phyloP scores from a whole-genome alignment of 352 stramenopile genomes.

The Phytophthora ramorum region DNA sequence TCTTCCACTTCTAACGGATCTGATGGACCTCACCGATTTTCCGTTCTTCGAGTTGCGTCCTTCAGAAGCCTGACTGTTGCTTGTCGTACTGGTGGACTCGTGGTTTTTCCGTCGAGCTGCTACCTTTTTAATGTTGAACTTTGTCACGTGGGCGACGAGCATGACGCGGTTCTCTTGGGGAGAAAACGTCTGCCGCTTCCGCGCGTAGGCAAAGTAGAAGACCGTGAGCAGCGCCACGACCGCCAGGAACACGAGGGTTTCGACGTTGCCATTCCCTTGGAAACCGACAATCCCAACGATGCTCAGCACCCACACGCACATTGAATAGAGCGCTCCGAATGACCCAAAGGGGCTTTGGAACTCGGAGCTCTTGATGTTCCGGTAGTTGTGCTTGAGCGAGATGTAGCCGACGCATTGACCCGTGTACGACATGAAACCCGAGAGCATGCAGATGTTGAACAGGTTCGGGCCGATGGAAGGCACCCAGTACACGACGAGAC shows the following conservation, averaged over 20 bases:
- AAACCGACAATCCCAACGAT: constrained; percentile 36
- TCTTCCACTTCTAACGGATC: constrained; percentile 12
- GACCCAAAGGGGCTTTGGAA: constrained; percentile 52
- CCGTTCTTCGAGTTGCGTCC: constrained; percentile 5
- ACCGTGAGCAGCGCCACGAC: constrained; percentile 30
- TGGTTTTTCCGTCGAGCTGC: constrained; percentile 12
- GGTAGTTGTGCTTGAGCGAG: constrained; percentile 49
- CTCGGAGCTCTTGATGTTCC: constrained; percentile 47
- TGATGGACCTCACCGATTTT: constrained; percentile 10
- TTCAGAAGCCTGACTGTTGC: constrained; percentile 2
- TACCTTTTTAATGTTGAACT: constrained; percentile 46
- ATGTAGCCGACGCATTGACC: constrained; percentile 55
- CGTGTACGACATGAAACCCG: constrained; percentile 51
- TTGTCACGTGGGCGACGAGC: constrained; percentile 55
- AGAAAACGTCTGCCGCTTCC: constrained; percentile 47
- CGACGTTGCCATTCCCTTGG: constrained; percentile 36
- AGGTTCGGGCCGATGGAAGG: constrained; percentile 32
- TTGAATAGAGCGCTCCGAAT: constrained; percentile 37
- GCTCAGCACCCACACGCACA: constrained; percentile 38
- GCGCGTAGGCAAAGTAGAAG: constrained; percentile 50
- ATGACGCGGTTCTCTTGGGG: constrained; percentile 48
- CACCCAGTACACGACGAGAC: constrained; percentile 38
- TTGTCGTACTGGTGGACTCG: constrained; percentile 4
- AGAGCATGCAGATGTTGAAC: constrained; percentile 47
- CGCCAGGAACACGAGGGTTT: constrained; percentile 26